Evolutionary conservation across 352 stramenopile species (phyloP).

Genomic region (Phytophthora palmivora): DNA sequence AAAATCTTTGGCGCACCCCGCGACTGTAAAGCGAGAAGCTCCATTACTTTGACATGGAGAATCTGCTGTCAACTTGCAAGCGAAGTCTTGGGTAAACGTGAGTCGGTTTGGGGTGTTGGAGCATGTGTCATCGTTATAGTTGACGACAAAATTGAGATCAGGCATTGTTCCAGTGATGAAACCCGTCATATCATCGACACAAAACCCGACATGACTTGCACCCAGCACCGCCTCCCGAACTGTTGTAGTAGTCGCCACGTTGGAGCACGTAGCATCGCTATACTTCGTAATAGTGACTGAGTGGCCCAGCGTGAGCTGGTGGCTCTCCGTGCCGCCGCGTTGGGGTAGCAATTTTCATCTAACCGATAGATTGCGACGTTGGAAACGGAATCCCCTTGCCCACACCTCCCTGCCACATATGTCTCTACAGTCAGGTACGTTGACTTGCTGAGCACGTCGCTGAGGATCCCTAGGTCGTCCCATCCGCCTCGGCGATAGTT

Average conservation of each 20-base stretch:
- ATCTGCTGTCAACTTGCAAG: neutral
- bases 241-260: neutral
- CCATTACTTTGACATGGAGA: neutral
- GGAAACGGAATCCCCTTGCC: neutral
- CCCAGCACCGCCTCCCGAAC: neutral
- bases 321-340: slow-evolving; percentile 10
- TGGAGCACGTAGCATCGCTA: neutral
- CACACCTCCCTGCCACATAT: neutral
- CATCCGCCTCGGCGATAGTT: slow-evolving; percentile 6
- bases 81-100: slow-evolving; percentile 11
- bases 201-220: neutral
- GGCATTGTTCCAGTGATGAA: neutral
- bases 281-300: slow-evolving; percentile 10
- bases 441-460: neutral
- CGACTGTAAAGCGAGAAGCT: neutral
- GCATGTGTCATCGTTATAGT: slow-evolving; percentile 15
- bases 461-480: slow-evolving; percentile 14
- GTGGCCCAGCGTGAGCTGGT: slow-evolving; percentile 13
- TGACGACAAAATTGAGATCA: neutral
- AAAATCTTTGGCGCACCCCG: neutral
- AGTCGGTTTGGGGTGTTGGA: slow-evolving; percentile 3
- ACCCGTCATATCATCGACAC: slow-evolving; percentile 1
- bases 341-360: slow-evolving; percentile 21
- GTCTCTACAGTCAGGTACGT: slow-evolving; percentile 13
- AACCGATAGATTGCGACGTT: slow-evolving; percentile 4